Evolutionary conservation across 331 rosid genomes (phyloP).

Genomic region (Acacia pycnantha): DNA sequence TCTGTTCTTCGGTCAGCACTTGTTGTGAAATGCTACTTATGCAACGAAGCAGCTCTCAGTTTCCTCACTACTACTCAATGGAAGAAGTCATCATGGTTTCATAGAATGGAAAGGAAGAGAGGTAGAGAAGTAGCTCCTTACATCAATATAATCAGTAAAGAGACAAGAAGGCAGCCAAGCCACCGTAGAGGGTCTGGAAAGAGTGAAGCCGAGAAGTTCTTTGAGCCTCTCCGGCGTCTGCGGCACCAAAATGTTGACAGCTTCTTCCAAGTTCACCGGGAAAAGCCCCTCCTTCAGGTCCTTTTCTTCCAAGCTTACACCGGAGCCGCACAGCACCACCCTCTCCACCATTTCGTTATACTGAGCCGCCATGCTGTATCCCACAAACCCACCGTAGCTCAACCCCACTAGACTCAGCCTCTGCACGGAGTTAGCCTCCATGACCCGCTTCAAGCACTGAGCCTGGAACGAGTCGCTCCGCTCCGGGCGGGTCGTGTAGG

Average conservation of each 20-base stretch:
- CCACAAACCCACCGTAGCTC: slow-evolving; percentile 87
- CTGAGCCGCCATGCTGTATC: slow-evolving; percentile 55
- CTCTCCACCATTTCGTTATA: slow-evolving; percentile 53
- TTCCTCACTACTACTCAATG: neutral
- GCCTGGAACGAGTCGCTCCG: slow-evolving; percentile 69
- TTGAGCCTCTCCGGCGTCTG: slow-evolving; percentile 45
- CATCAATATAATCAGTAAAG: slow-evolving; percentile 61
- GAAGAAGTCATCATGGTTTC: neutral
- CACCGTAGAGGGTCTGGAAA: slow-evolving; percentile 38
- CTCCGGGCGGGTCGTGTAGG: slow-evolving; percentile 53
- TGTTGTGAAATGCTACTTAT: neutral
- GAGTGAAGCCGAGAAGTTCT: slow-evolving; percentile 44
- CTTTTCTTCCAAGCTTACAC: slow-evolving; percentile 75
- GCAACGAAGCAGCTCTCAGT: neutral
- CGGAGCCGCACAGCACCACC: slow-evolving; percentile 72
- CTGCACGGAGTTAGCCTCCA: slow-evolving; percentile 58
- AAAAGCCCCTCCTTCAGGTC: slow-evolving; percentile 62
- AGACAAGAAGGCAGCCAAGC: slow-evolving; percentile 64
- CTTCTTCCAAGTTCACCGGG: slow-evolving; percentile 66
- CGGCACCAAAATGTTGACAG: slow-evolving; percentile 61
- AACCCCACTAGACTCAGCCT: slow-evolving; percentile 59
- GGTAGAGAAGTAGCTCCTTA: slow-evolving; percentile 13
- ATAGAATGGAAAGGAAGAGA: neutral
- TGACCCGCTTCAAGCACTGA: slow-evolving; percentile 61
- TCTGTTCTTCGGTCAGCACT: neutral